Base-by-base conservation (phyloP, 2,329 filamentous ascomycete species). In the Fusarium illudens region DNA sequence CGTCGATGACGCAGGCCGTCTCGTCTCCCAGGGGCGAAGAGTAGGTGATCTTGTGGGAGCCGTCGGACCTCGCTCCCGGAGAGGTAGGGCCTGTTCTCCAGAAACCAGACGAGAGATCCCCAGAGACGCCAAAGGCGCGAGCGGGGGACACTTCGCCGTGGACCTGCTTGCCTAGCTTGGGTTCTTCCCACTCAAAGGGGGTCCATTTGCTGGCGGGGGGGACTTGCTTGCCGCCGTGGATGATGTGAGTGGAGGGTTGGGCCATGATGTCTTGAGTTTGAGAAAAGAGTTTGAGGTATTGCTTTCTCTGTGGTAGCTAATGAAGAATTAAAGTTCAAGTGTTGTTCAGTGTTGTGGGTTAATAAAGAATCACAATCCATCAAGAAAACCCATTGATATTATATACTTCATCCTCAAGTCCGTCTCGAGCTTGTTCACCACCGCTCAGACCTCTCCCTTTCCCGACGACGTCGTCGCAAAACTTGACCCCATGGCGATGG, bases 151-250 rank as follows among this genome's bases (percentile, higher is more conserved):
- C 56, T 20, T 59, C 56, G 36, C 49, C 56, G n/a, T 53, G 49
- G 30, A 53, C 10, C 10, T 59, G 49, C 8, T 39, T 52, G 36
- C 56, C 56, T 2, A 59, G 48, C 56, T 59, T 53, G 29, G 56
- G 56, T n/a, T 59, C 56, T 34, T 36, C 49, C 56, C 36, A 59
- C 29, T 59, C 48, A 34, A 59, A 59, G 48, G 56, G 56, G 29
- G n/a, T 27, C 56, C 48, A 54, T 34, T 52, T 50, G 49, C 19
- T 13, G 9, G 46, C 49, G 11, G 49, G 12, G 11, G 56, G 56
- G n/a, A 53, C 36, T n/a, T 59, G 55, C 32, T 59, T n/a, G 56
- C 56, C 49, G 4, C 56, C 36, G 36, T 59, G 48, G 19, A 59
- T 20, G 29, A 53, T 19, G 37, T 59, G 49, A 6, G 56, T 59